These are phyloP conservation scores for Pestalotiopsis sp. DNA, from an alignment of 2,329 filamentous ascomycete genomes.

Conservation along the genomic window DNA sequence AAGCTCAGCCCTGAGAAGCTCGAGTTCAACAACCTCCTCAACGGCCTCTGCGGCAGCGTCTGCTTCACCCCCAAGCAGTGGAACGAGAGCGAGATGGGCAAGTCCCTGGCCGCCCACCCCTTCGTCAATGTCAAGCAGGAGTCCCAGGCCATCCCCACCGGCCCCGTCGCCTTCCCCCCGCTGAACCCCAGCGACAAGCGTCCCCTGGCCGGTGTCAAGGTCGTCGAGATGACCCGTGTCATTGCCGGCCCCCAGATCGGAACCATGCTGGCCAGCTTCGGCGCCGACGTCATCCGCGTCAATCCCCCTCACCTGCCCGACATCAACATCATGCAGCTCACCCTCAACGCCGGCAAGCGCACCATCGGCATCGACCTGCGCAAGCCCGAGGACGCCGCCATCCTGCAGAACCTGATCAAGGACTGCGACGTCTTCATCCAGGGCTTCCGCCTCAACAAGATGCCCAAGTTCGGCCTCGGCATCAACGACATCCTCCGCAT, in stretches of 20 bases:
- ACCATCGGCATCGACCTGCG: slow-evolving; percentile 50
- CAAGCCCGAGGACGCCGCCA: slow-evolving; percentile 38
- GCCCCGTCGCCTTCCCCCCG: slow-evolving; percentile 34
- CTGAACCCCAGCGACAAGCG: slow-evolving; percentile 31
- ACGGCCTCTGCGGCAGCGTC: slow-evolving; percentile 46
- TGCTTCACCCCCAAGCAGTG: slow-evolving; percentile 47
- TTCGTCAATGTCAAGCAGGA: slow-evolving; percentile 42
- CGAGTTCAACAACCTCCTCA: slow-evolving; percentile 40
- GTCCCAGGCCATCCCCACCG: slow-evolving; percentile 35
- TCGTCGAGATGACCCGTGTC: slow-evolving; percentile 52
- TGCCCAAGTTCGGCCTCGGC: slow-evolving; percentile 45
- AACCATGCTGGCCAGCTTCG: slow-evolving; percentile 43
- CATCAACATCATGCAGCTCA: slow-evolving; percentile 40
- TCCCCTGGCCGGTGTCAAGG: slow-evolving; percentile 48
- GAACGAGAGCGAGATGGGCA: slow-evolving; percentile 45
- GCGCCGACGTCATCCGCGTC: slow-evolving; percentile 49
- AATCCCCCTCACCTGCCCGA: slow-evolving; percentile 46
- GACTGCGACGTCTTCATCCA: slow-evolving; percentile 58
- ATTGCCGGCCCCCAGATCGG: slow-evolving; percentile 51
- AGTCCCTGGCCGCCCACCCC: slow-evolving; percentile 41
- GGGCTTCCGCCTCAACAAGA: slow-evolving; percentile 50
- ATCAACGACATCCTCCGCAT: slow-evolving; percentile 41
- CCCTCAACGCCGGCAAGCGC: slow-evolving; percentile 50
- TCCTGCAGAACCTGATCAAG: slow-evolving; percentile 43
- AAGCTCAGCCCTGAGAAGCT: slow-evolving; percentile 42